These are phyloP conservation scores for Dichotomopilus funicola DNA, from an alignment of 2,329 filamentous ascomycete genomes.

Conservation along the genomic window DNA sequence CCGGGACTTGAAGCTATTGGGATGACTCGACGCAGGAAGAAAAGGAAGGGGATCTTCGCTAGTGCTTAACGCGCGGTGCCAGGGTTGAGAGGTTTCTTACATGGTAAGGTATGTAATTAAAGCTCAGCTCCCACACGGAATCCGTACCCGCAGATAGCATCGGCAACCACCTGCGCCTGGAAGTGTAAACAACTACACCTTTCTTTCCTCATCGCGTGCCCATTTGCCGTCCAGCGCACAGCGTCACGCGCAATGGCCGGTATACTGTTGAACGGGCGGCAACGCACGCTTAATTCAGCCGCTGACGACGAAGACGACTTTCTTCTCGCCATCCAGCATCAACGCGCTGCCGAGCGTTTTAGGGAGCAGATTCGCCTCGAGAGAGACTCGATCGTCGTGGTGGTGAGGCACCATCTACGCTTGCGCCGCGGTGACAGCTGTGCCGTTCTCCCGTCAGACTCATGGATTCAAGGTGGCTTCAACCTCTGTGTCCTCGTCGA, in stretches of 20 bases:
- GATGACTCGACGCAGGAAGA: too few species aligned
- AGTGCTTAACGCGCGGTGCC: too few species aligned
- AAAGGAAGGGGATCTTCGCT: too few species aligned
- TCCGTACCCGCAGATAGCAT: too few species aligned
- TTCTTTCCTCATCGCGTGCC: too few species aligned
- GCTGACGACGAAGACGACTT: neutral
- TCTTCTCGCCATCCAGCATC: neutral
- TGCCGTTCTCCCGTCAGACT: constrained; percentile 4
- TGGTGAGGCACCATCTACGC: neutral
- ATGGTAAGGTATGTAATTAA: too few species aligned
- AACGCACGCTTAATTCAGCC: neutral
- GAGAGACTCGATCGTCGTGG: neutral
- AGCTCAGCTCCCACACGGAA: too few species aligned
- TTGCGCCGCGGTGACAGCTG: neutral
- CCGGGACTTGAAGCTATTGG: too few species aligned
- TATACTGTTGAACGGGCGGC: neutral
- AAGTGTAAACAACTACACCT: too few species aligned
- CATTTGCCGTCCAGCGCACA: too few species aligned
- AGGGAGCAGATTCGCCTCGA: neutral
- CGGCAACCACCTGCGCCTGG: too few species aligned
- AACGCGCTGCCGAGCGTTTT: neutral
- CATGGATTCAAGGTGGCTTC: constrained; percentile 31
- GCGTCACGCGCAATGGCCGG: neutral
- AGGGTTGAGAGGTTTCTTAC: too few species aligned
- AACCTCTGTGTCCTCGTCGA: constrained; percentile 32